Base-by-base conservation (phyloP, 2,329 filamentous ascomycete genomes). In the Coniochaeta hoffmannii region DNA sequence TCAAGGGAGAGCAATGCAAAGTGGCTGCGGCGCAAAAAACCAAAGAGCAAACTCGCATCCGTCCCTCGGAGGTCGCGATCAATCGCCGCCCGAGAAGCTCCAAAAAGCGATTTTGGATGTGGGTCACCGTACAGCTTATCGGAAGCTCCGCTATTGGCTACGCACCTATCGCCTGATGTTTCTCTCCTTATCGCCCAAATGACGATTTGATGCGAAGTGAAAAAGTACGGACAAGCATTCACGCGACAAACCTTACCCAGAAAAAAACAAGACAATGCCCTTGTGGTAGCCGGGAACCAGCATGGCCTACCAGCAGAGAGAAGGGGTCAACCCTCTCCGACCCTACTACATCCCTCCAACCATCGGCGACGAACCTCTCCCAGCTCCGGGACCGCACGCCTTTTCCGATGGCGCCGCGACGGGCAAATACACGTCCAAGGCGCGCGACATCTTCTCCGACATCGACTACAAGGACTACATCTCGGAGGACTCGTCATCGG, bases 401-500 rank as follows among this genome's bases (percentile, higher is more conserved):
- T 76, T 77, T 65, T 12, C 22, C 12, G 31, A 31, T 12, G 68
- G 69, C 63, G 74, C 76, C 72, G 70, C 73, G 62, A 71, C 73
- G 35, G 64, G 60, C 59, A 53, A 67, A 60, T 83, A 83, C 67
- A 75, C 79, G 57, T 76, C 77, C 57, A 83, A 88, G 65, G 90
- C 91, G 60, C 88, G 91, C 70, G 88, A 94, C 69, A 87, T 96
- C 58, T 85, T 97, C 59, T 86, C 87, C 53, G 93, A 97, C 67
- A 79, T 97, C 60, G 93, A 97, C 73, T 96, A 96, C 76, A 88
- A 89, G 62, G 89, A 91, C 62, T 95, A 95, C 69, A 76, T 96
- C 22, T 79, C 86, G 38, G 90, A 95, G 56, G 76, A 82, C 22
- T 89, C 88, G 28, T 89, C 88, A 0, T 89, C 89, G 1, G 80